phyloP scores from a whole-genome alignment of 306 rosid species.

The Astragalus membranaceus region DNA sequence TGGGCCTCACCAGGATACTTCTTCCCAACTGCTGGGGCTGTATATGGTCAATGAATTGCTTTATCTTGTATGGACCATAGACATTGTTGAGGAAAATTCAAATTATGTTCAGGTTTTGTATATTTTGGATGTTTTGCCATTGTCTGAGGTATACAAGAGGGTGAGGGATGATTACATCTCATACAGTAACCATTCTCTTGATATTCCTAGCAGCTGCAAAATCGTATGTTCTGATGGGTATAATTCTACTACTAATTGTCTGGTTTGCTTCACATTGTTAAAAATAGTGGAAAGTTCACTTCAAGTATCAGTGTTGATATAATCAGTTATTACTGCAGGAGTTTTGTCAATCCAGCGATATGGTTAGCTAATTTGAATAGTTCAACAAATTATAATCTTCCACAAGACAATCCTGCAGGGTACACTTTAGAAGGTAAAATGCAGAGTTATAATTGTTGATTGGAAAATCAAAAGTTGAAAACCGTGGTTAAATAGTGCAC shows the following conservation, averaged over 20 bases:
- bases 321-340: constrained; percentile 19
- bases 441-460: no score
- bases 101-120: constrained; percentile 30
- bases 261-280: constrained; percentile 9
- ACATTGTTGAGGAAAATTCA: constrained; percentile 31
- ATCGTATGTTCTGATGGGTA: constrained; percentile 28
- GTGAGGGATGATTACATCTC: constrained; percentile 23
- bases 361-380: constrained; percentile 9
- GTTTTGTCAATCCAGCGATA: constrained; percentile 14
- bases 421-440: no score
- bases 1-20: constrained; percentile 15
- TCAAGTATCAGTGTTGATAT: not conserved
- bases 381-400: constrained; percentile 7
- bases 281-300: not conserved
- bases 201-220: constrained; percentile 34
- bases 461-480: no score
- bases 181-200: constrained; percentile 22
- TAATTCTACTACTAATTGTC: not conserved
- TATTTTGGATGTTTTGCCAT: constrained; percentile 42
- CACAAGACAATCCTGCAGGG: constrained; percentile 25
- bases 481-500: no score
- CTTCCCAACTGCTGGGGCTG: constrained; percentile 29
- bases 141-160: constrained; percentile 21
- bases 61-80: constrained; percentile 46
- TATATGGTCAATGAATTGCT: constrained; percentile 33